phyloP scores from a whole-genome alignment of 441 rosid species.

The Adansonia madagascariensis region DNA sequence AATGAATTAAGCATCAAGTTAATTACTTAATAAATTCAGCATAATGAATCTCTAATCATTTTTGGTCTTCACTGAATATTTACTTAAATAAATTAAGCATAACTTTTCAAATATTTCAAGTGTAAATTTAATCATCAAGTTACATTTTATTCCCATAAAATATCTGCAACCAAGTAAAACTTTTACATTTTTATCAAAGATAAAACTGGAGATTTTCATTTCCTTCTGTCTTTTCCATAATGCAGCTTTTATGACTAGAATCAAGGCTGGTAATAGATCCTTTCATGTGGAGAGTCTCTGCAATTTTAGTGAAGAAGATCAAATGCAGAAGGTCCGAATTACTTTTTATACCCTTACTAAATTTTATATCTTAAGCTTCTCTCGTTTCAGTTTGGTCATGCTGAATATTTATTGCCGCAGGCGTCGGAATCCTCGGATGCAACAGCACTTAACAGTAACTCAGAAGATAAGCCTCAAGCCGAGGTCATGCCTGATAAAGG shows the following conservation, averaged over 20 bases:
- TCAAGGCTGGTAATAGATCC: conserved; percentile 69
- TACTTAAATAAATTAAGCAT: conserved; percentile 2
- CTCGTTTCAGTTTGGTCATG: background rate
- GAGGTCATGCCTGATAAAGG: conserved; percentile 25
- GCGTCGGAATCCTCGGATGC: conserved; percentile 44
- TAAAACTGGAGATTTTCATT: background rate
- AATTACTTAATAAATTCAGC: too few species aligned
- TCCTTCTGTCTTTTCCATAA: conserved; percentile 10
- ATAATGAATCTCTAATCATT: too few species aligned
- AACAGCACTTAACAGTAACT: conserved; percentile 24
- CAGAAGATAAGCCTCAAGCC: conserved; percentile 28
- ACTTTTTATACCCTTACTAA: conserved; percentile 10
- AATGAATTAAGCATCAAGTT: too few species aligned
- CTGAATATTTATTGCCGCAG: conserved; percentile 36
- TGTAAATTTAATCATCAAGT: background rate
- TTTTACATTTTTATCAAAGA: background rate
- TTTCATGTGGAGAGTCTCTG: conserved; percentile 71
- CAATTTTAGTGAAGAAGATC: conserved; percentile 77
- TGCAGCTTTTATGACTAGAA: conserved; percentile 87
- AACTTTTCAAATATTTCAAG: background rate
- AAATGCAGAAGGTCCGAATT: conserved; percentile 50
- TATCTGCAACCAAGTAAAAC: background rate
- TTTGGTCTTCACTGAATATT: background rate
- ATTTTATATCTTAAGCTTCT: background rate
- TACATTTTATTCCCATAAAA: too few species aligned